Conservation (phyloP, 371 early-diverging fungal genomes). For the Mucor circinelloides region DNA sequence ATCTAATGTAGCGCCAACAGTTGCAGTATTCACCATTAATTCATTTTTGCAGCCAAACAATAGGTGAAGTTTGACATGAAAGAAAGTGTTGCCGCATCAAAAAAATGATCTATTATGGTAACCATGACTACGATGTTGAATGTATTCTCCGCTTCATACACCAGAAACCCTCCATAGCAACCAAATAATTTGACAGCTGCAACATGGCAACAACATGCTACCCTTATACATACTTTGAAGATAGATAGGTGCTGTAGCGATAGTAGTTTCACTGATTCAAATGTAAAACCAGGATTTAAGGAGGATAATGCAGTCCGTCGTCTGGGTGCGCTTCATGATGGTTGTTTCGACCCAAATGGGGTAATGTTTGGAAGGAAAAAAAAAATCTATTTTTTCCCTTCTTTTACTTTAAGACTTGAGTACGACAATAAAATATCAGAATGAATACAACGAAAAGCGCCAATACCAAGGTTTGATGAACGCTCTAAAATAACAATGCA, state of each 20-base stretch:
- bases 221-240: not conserved
- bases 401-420: not conserved
- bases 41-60: not conserved
- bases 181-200: not conserved
- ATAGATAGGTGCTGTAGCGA: not conserved
- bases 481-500: not conserved
- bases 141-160: not conserved
- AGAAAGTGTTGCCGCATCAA: not conserved
- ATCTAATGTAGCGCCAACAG: not conserved
- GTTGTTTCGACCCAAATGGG: not conserved
- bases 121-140: not conserved
- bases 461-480: not conserved
- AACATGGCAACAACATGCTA: not conserved
- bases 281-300: not conserved
- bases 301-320: not conserved
- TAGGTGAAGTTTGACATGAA: not conserved
- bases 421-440: not conserved
- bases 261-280: not conserved
- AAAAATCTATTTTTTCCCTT: not conserved
- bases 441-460: not conserved
- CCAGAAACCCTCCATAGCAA: not conserved
- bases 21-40: not conserved
- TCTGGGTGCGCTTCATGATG: not conserved
- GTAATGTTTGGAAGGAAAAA: not conserved
- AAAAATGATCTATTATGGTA: not conserved